These are phyloP conservation scores for Vaccinium corymbosum DNA, from an alignment of 148 eudicot species.

Conservation along the genomic window DNA sequence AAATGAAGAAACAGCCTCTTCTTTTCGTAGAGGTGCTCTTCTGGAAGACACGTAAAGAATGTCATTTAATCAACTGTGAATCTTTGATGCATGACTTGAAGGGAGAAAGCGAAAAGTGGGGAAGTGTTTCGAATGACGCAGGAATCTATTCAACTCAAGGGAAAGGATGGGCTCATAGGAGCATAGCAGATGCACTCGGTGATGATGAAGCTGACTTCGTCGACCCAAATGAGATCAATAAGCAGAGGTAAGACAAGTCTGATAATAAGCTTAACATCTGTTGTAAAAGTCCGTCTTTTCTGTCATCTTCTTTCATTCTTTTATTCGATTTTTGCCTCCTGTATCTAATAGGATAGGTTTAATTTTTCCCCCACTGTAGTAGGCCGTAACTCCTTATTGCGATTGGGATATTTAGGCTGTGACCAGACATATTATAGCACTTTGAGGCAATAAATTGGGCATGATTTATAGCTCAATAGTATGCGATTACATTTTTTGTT, in stretches of 20 bases:
- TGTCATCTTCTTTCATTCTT: background rate
- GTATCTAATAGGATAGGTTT: background rate
- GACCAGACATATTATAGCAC: background rate
- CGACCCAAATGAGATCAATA: constrained; percentile 26
- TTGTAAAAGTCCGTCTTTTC: background rate
- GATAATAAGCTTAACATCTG: background rate
- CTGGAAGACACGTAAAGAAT: constrained; percentile 83
- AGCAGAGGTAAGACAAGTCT: constrained; percentile 47
- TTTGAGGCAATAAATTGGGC: background rate
- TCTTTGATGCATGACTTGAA: constrained; percentile 60
- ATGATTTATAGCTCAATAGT: background rate
- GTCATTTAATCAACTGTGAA: constrained; percentile 74
- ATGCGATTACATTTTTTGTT: background rate
- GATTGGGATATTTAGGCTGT: background rate
- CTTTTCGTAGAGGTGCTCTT: constrained; percentile 87
- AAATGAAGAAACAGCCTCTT: constrained; percentile 88
- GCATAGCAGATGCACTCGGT: constrained; percentile 95
- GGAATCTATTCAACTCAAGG: constrained; percentile 44
- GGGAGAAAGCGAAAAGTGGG: constrained; percentile 48
- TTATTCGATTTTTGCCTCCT: background rate
- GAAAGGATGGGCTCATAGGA: constrained; percentile 48
- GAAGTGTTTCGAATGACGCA: constrained; percentile 27
- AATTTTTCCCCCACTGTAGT: too few species aligned
- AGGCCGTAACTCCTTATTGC: background rate
- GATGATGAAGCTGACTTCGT: constrained; percentile 89